Percentiles rank a stretch among this genome's conserved stretches.
These are phyloP conservation scores for Plantago elongata DNA, from an alignment of 257 asterid genomes.

Conservation along the genomic window DNA sequence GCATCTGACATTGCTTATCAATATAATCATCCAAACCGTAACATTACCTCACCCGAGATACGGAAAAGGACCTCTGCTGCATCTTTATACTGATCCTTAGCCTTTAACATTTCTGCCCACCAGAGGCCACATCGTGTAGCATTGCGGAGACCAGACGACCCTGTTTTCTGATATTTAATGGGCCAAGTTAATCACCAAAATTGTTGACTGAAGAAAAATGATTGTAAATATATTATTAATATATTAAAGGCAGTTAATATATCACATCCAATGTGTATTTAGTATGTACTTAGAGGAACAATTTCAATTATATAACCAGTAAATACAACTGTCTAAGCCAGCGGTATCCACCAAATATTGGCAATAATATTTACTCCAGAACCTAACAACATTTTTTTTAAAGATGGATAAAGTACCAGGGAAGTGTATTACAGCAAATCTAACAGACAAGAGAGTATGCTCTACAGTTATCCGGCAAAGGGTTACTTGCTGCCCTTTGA, in stretches of 20 bases:
- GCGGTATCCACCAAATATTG: conserved; percentile 10
- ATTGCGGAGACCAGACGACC: conserved; percentile 64
- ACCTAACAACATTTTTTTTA: background rate
- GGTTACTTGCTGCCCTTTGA: too few relatives aligned
- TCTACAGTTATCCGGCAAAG: too few relatives aligned
- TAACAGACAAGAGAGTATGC: too few relatives aligned
- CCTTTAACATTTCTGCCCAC: conserved; percentile 99
- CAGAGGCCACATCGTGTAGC: conserved; percentile 96
- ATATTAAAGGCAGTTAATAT: too few relatives aligned
- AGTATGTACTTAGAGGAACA: too few relatives aligned
- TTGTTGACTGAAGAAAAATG: background rate
- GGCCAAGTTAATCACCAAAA: conserved; percentile 15
- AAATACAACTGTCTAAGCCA: background rate
- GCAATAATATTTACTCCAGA: conserved; percentile 8
- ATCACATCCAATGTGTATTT: too few relatives aligned
- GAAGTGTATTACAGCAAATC: too few relatives aligned
- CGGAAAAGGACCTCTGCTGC: conserved; percentile 94
- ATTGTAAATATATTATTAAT: too few relatives aligned
- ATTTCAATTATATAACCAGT: background rate
- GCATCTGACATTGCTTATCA: conserved; percentile 21
- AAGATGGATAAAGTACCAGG: too few relatives aligned
- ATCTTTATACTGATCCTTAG: conserved; percentile 79
- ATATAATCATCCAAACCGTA: conserved; percentile 27
- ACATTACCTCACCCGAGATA: conserved; percentile 99
- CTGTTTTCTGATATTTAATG: conserved; percentile 56